A percentile compares a stretch with the other conserved stretches of the same genome.
These are phyloP conservation scores for Phytophthora citrophthora DNA, from an alignment of 352 stramenopile species.

Conservation along the genomic window DNA sequence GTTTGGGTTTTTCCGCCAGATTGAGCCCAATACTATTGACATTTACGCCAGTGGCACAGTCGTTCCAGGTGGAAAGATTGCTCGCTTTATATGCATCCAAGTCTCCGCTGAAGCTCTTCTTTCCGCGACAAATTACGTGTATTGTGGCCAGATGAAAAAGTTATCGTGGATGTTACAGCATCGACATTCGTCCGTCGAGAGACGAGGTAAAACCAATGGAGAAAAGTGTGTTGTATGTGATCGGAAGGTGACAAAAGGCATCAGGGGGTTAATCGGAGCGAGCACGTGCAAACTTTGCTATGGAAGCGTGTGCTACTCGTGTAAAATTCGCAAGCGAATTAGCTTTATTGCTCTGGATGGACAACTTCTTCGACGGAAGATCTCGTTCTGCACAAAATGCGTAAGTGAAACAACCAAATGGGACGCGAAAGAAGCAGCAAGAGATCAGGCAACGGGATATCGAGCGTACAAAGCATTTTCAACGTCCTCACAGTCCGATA, in stretches of 20 bases:
- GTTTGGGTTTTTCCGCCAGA: constrained; percentile 49
- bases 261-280: constrained; percentile 24
- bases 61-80: constrained; percentile 26
- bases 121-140: constrained; percentile 35
- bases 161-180: constrained; percentile 45
- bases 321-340: constrained; percentile 36
- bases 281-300: constrained; percentile 35
- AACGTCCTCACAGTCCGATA: constrained; percentile 27
- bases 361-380: constrained; percentile 36
- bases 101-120: constrained; percentile 35
- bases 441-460: constrained; percentile 27
- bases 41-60: constrained; percentile 36
- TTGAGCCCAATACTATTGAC: constrained; percentile 37
- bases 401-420: constrained; percentile 34
- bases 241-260: constrained; percentile 20
- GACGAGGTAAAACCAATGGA: constrained; percentile 5
- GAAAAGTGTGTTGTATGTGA: constrained; percentile 26
- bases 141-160: constrained; percentile 65
- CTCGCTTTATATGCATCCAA: constrained; percentile 28
- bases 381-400: constrained; percentile 45
- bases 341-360: constrained; percentile 37
- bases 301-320: constrained; percentile 35
- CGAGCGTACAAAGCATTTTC: constrained; percentile 31
- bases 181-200: constrained; percentile 5
- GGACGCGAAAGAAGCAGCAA: constrained; percentile 26